Evolutionary conservation across 2,329 filamentous ascomycete genomes (phyloP), one percentile per base, ranked within the genome.

Genomic region (Fonsecaea nubica): DNA sequence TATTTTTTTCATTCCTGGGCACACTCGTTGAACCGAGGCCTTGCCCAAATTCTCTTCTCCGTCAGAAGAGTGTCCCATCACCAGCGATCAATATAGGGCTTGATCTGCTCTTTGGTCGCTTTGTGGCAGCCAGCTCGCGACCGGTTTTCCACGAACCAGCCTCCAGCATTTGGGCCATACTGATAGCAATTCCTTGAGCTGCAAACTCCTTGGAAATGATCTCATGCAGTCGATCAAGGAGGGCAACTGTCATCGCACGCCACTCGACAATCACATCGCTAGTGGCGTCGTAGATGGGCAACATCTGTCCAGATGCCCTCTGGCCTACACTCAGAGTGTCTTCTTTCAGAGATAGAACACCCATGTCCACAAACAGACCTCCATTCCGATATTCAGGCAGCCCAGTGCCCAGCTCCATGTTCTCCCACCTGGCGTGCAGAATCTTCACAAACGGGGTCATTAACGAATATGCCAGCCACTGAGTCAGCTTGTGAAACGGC

Each of bases 111-210:
- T 64, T 76, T 76, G 13, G 77, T 53, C 69, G 77, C 74, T 64
- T 75, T 72, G 13, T 75, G 75, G 33, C 77, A 70, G 57, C 73
- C 71, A 65, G 76, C 77, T 33, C 76, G 74, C 13, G 75, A 71
- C 76, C 56, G 72, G 55, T 33, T 73, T 75, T 21, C 76, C 75
- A 69, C 73, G 70, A 56, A 73, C 69, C 21, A 77, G 73, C 21
- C 65, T 67, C 52, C 50, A 48, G 67, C 70, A 71, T 77, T 76
- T 69, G 77, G 73, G 62, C 65, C 52, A 64, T 66, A 66, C 72
- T 81, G 77, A 80, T 78, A 65, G 82, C 77, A 72, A 85, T 52
- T 18, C 83, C 75, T 79, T 72, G 73, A 78, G 68, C 71, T 77
- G 61, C 66, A 77, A 66, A 48, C 75, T 69, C 7, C 78, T 76